These are phyloP conservation scores for Coprinellus aureogranulatus DNA, from an alignment of 768 basidiomycete species.

Conservation along the genomic window DNA sequence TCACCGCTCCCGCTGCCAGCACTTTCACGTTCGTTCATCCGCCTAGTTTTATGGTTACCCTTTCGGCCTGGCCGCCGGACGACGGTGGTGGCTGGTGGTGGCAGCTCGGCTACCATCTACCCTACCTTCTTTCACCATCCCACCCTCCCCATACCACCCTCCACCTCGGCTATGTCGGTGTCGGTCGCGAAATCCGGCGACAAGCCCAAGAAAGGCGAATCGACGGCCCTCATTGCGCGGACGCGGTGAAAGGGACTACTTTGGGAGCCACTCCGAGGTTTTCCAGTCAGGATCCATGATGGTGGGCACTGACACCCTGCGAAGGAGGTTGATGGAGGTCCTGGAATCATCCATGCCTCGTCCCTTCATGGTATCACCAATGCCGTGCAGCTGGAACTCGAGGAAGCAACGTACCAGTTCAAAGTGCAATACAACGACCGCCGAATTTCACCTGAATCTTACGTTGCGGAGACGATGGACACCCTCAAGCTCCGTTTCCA, in stretches of 20 bases:
- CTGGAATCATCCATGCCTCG: constrained; percentile 95
- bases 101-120: too few species aligned
- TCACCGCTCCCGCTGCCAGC: too few species aligned
- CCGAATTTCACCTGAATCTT: constrained; percentile 90
- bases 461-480: constrained; percentile 97
- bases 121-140: too few species aligned
- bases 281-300: constrained; percentile 71
- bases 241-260: constrained; percentile 66
- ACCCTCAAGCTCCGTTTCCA: constrained; percentile 87
- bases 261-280: constrained; percentile 56
- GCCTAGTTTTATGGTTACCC: too few species aligned
- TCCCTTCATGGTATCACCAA: constrained; percentile 95
- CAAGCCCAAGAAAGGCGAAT: constrained; percentile 42
- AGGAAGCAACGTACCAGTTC: constrained; percentile 97
- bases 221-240: constrained; percentile 47
- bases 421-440: constrained; percentile 98
- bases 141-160: too few species aligned
- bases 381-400: constrained; percentile 94
- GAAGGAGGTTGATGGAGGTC: constrained; percentile 91
- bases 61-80: too few species aligned
- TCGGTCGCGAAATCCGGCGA: constrained; percentile 83
- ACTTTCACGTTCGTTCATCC: too few species aligned
- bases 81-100: too few species aligned
- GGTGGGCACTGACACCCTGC: constrained; percentile 89
- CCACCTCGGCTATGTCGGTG: constrained; percentile 95